Base-by-base conservation (phyloP, 495 filamentous ascomycete species). In the Lindgomyces ingoldianus region DNA sequence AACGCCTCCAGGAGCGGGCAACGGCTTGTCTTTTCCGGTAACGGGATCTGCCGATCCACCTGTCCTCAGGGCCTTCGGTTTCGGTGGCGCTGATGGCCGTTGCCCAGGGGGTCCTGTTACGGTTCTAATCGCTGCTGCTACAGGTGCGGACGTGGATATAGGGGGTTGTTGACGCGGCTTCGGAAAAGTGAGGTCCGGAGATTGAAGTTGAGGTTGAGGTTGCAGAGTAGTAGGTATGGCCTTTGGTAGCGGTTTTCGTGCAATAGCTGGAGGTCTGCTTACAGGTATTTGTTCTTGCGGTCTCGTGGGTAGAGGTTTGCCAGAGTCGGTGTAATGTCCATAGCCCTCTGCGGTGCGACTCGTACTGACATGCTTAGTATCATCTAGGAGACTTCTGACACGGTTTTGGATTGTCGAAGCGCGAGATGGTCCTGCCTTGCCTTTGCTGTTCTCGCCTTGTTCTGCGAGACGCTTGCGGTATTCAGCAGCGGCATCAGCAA, bases 401-500 rank as follows among this genome's bases (percentile, higher is more conserved):
- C 91, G 89, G 70, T 90, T 93, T 73, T 96, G 91, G 49, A 98
- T 98, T 19, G 87, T 88, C 24, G 84, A 82, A 29, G 91, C 91
- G 39, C 88, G 81, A 9, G 64, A 50, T 54, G 78, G 74, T 12
- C 60, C 48, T 1, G 70, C 70, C 27, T 74, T 72, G 41, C 61
- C 68, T 65, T 82, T 83, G 12, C 81, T 66, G 21, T 45, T 57
- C 22, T 62, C 76, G 1, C 82, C 84, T 14, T 84, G 75, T 55
- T 87, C 87, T 1, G 90, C 87, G 45, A 96, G 80, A 25, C 88
- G 87, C 60, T 85, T 82, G 3, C 89, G 86, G 71, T 97, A 96
- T 74, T 96, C 94, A 0, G 90, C 92, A n/a, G 91, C 91, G 0
- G 93, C 94, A 45, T 84, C 87, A 33, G 90, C 92, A 10, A 98